Evolutionary conservation across 345 rosid species (phyloP).

Genomic region (Eucalyptus sp.): DNA sequence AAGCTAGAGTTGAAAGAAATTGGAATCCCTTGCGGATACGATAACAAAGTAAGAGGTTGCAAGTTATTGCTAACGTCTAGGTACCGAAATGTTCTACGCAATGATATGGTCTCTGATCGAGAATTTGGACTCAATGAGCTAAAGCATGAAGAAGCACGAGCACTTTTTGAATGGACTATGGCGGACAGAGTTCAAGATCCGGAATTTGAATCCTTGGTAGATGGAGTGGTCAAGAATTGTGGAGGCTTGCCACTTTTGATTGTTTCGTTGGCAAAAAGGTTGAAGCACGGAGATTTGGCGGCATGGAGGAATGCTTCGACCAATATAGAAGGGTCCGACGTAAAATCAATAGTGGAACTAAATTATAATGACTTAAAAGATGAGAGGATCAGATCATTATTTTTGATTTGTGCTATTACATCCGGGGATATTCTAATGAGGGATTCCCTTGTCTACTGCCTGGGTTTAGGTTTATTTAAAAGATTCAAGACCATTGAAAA

Average conservation of each 20-base stretch:
- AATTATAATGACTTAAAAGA: no score
- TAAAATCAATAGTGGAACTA: no score
- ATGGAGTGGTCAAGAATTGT: no score
- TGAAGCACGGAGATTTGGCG: fast-evolving
- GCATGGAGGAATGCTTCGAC: no score
- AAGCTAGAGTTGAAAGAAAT: background rate
- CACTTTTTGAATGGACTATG: background rate
- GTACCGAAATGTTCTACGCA: background rate
- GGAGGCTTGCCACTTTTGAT: no score
- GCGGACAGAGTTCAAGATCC: fast-evolving
- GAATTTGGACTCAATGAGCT: background rate
- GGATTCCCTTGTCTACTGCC: no score
- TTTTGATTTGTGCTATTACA: fast-evolving
- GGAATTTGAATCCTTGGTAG: fast-evolving
- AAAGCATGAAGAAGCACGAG: background rate
- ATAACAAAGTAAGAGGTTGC: background rate
- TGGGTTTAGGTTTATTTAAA: no score
- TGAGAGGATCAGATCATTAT: no score
- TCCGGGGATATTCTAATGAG: fast-evolving
- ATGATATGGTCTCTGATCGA: background rate
- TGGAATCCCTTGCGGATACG: background rate
- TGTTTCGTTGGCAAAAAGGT: no score
- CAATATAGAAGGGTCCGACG: no score
- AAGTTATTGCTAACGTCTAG: conserved; percentile 13
- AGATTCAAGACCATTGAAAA: background rate